Evolutionary conservation across 1,284 basidiomycete species (phyloP), one percentile per base, ranked within the genome.

Genomic region (Sphaerobolus stellatus): DNA sequence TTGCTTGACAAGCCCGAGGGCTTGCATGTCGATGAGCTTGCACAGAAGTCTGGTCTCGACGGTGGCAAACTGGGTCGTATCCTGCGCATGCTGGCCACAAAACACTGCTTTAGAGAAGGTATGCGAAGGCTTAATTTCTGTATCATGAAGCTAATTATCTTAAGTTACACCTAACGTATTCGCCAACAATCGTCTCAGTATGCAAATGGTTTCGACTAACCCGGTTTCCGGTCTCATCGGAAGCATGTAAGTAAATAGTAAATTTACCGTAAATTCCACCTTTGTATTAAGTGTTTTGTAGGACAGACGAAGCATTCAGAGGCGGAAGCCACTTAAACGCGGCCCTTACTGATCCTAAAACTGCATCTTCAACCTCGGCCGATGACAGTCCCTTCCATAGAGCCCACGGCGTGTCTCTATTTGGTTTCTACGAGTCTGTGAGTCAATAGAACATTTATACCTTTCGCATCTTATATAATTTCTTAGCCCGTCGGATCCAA

Each of bases 51-150:
- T 2, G 65, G 65, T 2, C 41, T 74, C 16, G 63, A 71, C 20
- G 50, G 59, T n/a, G 58, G 59, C 5, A 74, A 73, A 56, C 58
- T 74, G 2, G 64, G 63, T 16, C 64, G 72, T 29, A 59, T 75
- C 13, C 53, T 77, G 44, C 64, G 74, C 11, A 52, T 72, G 1
- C 64, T 77, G 1, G 68, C 68, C 4, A 66, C 71, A 1, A 66
- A 68, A 31, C 72, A 74, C 53, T 63, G 71, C 48, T 77, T 74
- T 60, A 56, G 59, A 22, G 75, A 76, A 67, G 66, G 73, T 72
- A 51, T 18, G 59, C 7, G 49, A n/a, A 16, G 18, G 13, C 33
- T 43, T 43, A 8, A 13, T 45, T 29, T n/a, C 20, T 28, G 30
- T 24, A 8, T 5, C 4, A 27, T 11, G 27, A 38, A 34, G 16